Conservation (phyloP, 331 rosid species). For the Rhamnella rubrinervis region DNA sequence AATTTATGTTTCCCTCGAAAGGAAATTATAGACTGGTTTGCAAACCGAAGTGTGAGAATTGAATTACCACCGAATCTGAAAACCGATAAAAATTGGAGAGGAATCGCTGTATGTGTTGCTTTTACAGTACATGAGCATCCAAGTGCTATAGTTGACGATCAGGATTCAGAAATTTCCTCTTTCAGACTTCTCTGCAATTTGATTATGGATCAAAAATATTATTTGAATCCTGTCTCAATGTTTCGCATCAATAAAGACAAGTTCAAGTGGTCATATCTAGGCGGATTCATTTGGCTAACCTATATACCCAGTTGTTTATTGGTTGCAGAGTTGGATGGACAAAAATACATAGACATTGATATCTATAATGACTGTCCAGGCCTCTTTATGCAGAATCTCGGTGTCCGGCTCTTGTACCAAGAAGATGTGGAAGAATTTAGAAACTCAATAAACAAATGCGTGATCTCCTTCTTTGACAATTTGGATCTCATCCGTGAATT, state of each 20-base stretch:
- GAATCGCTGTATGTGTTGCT: conserved; percentile 14
- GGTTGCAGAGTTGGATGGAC: not conserved
- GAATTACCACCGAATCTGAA: not conserved
- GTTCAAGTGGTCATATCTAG: not conserved
- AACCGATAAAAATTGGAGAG: conserved; percentile 13
- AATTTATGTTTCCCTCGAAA: conserved; percentile 8
- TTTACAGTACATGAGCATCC: conserved; percentile 21
- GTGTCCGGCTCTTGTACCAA: conserved; percentile 9
- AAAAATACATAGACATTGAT: not conserved
- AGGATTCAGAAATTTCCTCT: not conserved
- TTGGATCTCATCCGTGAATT: not conserved
- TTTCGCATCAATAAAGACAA: not conserved
- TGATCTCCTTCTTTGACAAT: conserved; percentile 1
- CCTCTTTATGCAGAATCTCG: not conserved
- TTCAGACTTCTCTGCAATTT: not conserved
- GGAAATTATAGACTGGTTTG: not conserved
- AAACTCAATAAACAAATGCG: not conserved
- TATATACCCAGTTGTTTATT: not conserved
- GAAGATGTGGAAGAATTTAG: conserved; percentile 7
- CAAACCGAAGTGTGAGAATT: rapidly evolving
- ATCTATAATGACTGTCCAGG: not conserved
- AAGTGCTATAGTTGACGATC: not conserved
- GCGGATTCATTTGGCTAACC: conserved; percentile 15
- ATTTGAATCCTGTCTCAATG: not conserved
- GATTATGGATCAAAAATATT: not conserved